These are phyloP conservation scores for Rhizopus stolonifer DNA, from an alignment of 371 early-diverging fungal genomes.

Conservation along the genomic window DNA sequence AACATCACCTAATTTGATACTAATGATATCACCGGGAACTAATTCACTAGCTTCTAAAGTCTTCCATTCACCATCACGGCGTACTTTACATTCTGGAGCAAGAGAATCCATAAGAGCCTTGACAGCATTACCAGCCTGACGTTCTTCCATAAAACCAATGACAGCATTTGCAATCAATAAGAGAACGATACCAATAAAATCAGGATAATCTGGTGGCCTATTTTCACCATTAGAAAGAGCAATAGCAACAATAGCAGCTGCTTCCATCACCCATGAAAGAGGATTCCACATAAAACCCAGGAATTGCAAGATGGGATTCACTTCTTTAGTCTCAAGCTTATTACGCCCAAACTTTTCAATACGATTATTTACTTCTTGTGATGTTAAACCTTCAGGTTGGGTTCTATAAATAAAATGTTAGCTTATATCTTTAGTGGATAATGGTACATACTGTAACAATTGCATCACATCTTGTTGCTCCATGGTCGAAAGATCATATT, in stretches of 20 bases:
- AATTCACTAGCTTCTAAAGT: constrained; percentile 54
- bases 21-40: constrained; percentile 79
- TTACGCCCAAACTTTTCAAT: constrained; percentile 66
- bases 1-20: constrained; percentile 75
- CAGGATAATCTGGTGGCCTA: constrained; percentile 73
- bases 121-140: constrained; percentile 74
- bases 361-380: constrained; percentile 59
- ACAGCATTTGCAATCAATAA: constrained; percentile 79
- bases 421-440: no score
- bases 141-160: constrained; percentile 87
- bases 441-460: constrained; percentile 58
- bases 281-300: constrained; percentile 84
- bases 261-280: constrained; percentile 79
- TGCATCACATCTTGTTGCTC: constrained; percentile 69
- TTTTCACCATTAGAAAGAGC: constrained; percentile 66
- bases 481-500: constrained; percentile 77
- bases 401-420: constrained; percentile 38
- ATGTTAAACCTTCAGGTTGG: constrained; percentile 58
- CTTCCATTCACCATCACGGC: constrained; percentile 58
- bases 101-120: constrained; percentile 74
- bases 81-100: constrained; percentile 72
- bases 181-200: constrained; percentile 80
- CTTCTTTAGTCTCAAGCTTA: constrained; percentile 70
- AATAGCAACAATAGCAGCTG: constrained; percentile 72
- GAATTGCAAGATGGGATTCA: constrained; percentile 80